phyloP scores from a whole-genome alignment of 306 rosid genomes.

The Urtica urens region DNA sequence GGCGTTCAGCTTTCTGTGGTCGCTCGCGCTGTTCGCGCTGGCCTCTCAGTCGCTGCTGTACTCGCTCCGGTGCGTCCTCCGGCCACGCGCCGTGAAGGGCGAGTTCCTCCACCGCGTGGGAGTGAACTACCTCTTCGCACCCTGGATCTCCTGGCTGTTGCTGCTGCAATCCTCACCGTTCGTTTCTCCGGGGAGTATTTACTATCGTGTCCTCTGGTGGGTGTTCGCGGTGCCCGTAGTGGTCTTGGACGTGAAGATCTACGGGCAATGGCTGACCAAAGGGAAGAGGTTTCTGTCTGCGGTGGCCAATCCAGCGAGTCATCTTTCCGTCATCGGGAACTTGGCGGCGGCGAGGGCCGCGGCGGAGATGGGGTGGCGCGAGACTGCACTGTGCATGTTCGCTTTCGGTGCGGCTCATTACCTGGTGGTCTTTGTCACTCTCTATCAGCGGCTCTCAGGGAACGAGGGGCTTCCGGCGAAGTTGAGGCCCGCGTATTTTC shows the following conservation, averaged over 20 bases:
- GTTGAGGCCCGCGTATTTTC: conserved; percentile 1
- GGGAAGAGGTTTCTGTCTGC: not conserved
- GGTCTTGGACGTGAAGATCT: conserved; percentile 1
- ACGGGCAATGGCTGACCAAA: conserved; percentile 7
- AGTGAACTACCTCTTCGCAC: conserved; percentile 7
- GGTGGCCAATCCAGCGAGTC: conserved; percentile 13
- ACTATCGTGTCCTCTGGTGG: conserved; percentile 5
- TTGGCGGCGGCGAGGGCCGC: conserved; percentile 2
- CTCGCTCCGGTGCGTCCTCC: not conserved
- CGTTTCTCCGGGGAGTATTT: not conserved
- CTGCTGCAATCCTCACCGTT: conserved; percentile 8
- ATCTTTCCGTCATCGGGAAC: conserved; percentile 6
- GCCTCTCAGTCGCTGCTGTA: not conserved
- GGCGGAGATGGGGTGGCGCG: conserved; percentile 6
- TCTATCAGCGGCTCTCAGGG: conserved; percentile 2
- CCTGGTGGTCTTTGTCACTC: conserved; percentile 6
- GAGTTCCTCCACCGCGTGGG: conserved; percentile 3
- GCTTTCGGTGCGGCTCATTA: conserved; percentile 1
- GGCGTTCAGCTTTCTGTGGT: not conserved
- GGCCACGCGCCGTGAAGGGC: not conserved
- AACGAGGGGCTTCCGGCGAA: not conserved
- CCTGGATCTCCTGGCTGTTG: conserved; percentile 9
- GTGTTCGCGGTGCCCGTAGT: not conserved
- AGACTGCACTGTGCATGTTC: conserved; percentile 7
- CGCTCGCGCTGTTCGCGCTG: not conserved